Evolutionary conservation across 2,329 filamentous ascomycete genomes (phyloP).

Genomic region (Juglanconis sp.): DNA sequence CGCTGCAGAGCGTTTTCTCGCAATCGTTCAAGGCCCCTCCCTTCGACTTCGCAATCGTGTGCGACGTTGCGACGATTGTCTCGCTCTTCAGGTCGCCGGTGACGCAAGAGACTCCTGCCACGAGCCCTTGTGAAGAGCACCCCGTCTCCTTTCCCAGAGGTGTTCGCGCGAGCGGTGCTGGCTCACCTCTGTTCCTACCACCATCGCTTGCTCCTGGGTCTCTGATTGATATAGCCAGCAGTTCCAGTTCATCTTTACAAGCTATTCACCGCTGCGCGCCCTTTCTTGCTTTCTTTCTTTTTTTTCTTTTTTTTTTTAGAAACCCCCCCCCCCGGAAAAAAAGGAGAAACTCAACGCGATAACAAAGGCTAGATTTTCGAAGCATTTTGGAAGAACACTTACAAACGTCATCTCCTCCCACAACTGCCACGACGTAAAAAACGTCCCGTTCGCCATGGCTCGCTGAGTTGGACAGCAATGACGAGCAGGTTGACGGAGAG

Average conservation of each 20-base stretch:
- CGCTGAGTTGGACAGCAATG: neutral
- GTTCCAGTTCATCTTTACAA: neutral
- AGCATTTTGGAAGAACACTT: slow-evolving; percentile 35
- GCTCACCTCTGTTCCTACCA: too few species aligned
- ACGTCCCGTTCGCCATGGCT: slow-evolving; percentile 40
- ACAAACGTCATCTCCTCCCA: slow-evolving; percentile 94
- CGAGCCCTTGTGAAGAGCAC: neutral
- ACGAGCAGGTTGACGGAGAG: neutral
- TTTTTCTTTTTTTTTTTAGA: too few species aligned
- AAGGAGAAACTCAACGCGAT: neutral
- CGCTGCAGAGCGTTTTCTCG: slow-evolving; percentile 16
- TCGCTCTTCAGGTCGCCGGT: neutral
- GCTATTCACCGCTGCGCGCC: neutral
- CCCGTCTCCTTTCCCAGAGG: neutral
- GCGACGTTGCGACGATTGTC: neutral
- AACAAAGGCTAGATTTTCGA: neutral
- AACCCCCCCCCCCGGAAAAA: fast-evolving
- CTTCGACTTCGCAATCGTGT: neutral
- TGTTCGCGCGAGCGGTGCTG: neutral
- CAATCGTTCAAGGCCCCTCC: neutral
- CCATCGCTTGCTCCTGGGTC: neutral
- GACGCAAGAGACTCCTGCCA: neutral
- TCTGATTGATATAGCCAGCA: neutral
- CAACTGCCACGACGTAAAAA: slow-evolving; percentile 70
- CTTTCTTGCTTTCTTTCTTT: neutral